These are phyloP conservation scores for Stipa capillata DNA, from an alignment of 176 grass and related monocot species.

Conservation along the genomic window DNA sequence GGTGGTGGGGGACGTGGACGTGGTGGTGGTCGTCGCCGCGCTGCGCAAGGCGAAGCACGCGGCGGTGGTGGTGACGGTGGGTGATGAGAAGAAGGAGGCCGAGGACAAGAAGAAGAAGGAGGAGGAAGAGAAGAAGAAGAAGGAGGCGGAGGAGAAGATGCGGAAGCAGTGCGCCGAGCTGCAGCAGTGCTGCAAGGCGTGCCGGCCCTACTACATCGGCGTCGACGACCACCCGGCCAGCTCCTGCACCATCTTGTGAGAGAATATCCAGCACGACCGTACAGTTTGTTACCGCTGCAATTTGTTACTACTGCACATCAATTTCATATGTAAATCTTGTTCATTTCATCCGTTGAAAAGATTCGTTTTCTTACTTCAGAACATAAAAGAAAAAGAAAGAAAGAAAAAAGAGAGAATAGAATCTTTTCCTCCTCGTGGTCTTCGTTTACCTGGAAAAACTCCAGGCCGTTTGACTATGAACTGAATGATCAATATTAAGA, in stretches of 20 bases:
- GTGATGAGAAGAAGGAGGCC: slow-evolving; percentile 45
- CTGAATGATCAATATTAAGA: too few species aligned
- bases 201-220: slow-evolving; percentile 26
- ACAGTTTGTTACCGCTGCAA: background rate
- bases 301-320: background rate
- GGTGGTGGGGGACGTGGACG: slow-evolving; percentile 50
- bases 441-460: too few species aligned
- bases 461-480: too few species aligned
- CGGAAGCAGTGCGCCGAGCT: background rate
- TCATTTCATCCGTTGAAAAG: background rate
- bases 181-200: slow-evolving; percentile 1
- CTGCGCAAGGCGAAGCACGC: slow-evolving; percentile 42
- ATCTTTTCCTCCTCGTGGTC: slow-evolving; percentile 6
- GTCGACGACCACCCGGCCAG: slow-evolving; percentile 27
- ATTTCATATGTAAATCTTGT: background rate
- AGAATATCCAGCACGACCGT: background rate
- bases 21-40: slow-evolving; percentile 29
- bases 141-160: background rate
- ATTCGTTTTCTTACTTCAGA: background rate
- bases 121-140: too few species aligned
- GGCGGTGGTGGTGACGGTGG: slow-evolving; percentile 33
- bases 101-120: slow-evolving; percentile 40
- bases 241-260: slow-evolving; percentile 39
- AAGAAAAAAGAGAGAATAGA: background rate
- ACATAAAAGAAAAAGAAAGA: too few species aligned